Evolutionary conservation across 2,329 filamentous ascomycete genomes (phyloP), one percentile per base, ranked within the genome.

Genomic region (Colletotrichum musae): DNA sequence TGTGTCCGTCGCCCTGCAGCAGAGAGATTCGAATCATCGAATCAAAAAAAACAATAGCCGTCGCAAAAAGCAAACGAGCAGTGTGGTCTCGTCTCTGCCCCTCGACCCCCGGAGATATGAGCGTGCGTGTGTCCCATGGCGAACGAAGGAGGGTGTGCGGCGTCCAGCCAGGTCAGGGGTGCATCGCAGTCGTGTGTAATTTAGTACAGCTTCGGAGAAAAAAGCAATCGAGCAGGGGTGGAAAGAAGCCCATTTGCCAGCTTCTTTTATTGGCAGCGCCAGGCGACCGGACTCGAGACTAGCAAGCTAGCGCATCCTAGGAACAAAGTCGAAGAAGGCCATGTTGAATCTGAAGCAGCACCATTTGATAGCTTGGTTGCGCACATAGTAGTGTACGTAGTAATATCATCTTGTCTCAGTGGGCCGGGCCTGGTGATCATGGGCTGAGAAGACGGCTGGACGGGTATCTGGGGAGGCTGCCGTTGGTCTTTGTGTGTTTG

Each of bases 221-320:
- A 67, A 67, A 67, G 54, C 45, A 67, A 52, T 61, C 36, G 57
- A 32, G 32, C 62, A 52, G 67, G 57, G 51, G 39, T 70, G 67
- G 67, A 70, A 66, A 21, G 61, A 60, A 52, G 62, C 67, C 67
- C 63, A 61, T 70, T 70, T 67, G 62, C 18, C 62, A 67, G 57
- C 7, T 61, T 60, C 62, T 67, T 67, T 61, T 43, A 70, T 61
- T 70, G 57, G 67, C 45, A 67, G 57, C 62, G 51, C 67, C 67
- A 61, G 51, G 26, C 57, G 56, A 61, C 36, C 21, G 51, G 62
- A 47, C 26, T 56, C 18, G 45, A 26, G 39, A 57, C 67, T 66
- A 70, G 67, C 47, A 26, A 51, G 16, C 18, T 56, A 58, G 56
- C 48, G 32, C 41, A 39, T 53, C 47, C 65, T 43, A 67, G 50